Conservation (phyloP, 306 rosid species). For the Canavalia ensiformis region DNA sequence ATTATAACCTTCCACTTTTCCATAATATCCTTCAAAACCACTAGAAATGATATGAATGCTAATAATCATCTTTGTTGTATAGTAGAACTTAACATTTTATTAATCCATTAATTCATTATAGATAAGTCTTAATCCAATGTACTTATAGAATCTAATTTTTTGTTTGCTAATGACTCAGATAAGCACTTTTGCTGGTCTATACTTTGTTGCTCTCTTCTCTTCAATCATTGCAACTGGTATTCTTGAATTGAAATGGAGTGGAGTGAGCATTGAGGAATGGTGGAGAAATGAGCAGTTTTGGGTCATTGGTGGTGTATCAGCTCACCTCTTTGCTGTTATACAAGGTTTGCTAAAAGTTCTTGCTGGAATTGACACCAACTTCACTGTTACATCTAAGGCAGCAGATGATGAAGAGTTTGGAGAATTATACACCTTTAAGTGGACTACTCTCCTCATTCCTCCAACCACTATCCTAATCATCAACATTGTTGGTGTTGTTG, state of each 20-base stretch:
- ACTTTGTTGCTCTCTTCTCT: constrained; percentile 78
- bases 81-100: neutral
- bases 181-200: constrained; percentile 85
- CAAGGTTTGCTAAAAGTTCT: constrained; percentile 88
- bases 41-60: constrained; percentile 27
- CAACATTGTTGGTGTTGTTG: constrained; percentile 89
- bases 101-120: neutral
- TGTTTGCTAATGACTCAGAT: constrained; percentile 63
- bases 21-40: constrained; percentile 10
- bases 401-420: constrained; percentile 86
- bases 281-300: constrained; percentile 98
- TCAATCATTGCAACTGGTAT: constrained; percentile 82
- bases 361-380: constrained; percentile 84
- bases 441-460: constrained; percentile 90
- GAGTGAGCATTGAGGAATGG: constrained; percentile 96
- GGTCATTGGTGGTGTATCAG: constrained; percentile 97
- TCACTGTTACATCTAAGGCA: constrained; percentile 85
- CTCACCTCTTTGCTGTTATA: constrained; percentile 82
- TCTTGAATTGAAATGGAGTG: constrained; percentile 94
- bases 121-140: constrained; percentile 16
- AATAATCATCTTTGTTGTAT: neutral
- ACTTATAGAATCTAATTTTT: neutral
- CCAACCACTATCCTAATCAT: constrained; percentile 86
- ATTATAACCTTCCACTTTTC: constrained; percentile 6
- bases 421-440: constrained; percentile 75